Evolutionary conservation across 106 monocot genomes (phyloP), one percentile per base, ranked within the genome.

Genomic region (Triglochin maritima): DNA sequence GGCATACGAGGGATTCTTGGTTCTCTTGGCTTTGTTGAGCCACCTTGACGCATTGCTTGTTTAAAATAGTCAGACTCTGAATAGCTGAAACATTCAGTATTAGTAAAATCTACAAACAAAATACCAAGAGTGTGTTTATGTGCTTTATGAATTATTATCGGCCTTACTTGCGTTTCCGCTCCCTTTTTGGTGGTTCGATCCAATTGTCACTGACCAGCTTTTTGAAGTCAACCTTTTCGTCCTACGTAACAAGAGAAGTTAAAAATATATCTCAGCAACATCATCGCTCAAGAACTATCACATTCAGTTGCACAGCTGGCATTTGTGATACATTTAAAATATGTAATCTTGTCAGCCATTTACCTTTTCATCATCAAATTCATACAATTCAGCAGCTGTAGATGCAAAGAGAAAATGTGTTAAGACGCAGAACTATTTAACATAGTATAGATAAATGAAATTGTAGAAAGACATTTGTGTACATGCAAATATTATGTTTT

Each of bases 311-410:
- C 29, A 29, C 29, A 29, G 29, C 0, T 29, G 29, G 29, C 29
- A 29, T 0, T 29, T 29, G 29, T 0, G 29, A 29, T 29, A 29
- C 29, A 29, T 29, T 29, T 29, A 29, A 29, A 29, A 29, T 29
- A 29, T 29, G 29, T 29, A 29, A 29, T 29, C 29, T 29, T 29
- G 29, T 29, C 29, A 29, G 29, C 29, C 29, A 29, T 1, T 55
- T 87, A 90, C 94, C 85, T 94, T 90, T 7, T 90, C 95, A 72
- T 90, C 87, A 79, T 95, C 90, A 47, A 98, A 98, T 47, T 88
- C 91, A 67, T 86, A 98, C 65, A 98, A 63, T 68, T 98, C 96
- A 68, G 88, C 96, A 88, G 76, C 96, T 98, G 91, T 67, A 83
- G n/a, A 62, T n/a, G 54, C 60, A 60, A 69, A 69, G 13, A 29